A percentile compares a stretch with the other conserved stretches of the same genome.
Evolutionary conservation across 352 stramenopile genomes (phyloP).

Genomic region (Blastocystis sp.): DNA sequence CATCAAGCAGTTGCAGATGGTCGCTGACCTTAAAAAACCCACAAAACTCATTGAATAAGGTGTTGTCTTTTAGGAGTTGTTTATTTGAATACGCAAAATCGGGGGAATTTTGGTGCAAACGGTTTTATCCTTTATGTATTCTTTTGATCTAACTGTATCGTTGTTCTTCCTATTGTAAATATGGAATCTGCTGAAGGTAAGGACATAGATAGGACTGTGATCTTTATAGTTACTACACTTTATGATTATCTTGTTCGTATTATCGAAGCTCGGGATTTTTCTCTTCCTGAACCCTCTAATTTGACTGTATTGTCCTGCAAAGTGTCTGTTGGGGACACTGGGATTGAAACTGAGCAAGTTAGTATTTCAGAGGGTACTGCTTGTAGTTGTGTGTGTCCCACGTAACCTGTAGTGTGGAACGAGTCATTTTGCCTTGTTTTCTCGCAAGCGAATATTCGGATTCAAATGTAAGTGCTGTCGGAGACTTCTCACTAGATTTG

Average conservation of each 20-base stretch:
- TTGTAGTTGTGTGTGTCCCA: not conserved
- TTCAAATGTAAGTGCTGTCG: not conserved
- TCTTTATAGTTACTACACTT: not conserved
- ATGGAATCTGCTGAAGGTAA: not conserved
- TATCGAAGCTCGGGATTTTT: constrained; percentile 18
- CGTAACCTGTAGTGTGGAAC: constrained; percentile 12
- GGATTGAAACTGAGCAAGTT: not conserved
- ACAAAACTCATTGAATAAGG: constrained; percentile 15
- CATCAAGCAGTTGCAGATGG: not conserved
- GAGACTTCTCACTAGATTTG: not conserved
- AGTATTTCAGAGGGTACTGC: not conserved
- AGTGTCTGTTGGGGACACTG: not conserved
- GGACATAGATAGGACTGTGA: not conserved
- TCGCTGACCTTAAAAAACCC: not conserved
- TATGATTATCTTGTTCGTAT: not conserved
- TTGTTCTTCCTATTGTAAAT: not conserved
- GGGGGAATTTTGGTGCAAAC: not conserved
- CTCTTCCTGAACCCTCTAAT: not conserved
- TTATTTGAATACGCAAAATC: not conserved
- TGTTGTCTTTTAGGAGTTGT: not conserved
- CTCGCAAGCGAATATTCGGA: not conserved
- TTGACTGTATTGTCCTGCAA: not conserved
- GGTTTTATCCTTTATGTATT: not conserved
- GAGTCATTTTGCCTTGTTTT: not conserved
- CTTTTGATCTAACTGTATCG: not conserved